Evolutionary conservation across 495 filamentous ascomycete genomes (phyloP).

Genomic region (Penicillium parvum): DNA sequence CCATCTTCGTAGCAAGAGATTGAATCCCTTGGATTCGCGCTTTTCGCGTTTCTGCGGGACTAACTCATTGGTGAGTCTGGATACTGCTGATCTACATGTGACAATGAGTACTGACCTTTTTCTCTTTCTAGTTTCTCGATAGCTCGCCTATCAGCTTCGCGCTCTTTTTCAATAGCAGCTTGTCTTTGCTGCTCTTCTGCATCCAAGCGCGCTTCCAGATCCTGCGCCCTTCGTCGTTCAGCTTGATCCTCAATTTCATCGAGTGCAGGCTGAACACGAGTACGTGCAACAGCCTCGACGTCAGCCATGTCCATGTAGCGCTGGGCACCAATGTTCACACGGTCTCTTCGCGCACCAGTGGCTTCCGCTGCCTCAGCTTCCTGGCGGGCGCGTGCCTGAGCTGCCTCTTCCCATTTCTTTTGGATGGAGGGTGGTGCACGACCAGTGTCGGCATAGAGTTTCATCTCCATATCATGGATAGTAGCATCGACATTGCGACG

Average conservation of each 20-base stretch:
- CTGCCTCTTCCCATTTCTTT: slow-evolving; percentile 76
- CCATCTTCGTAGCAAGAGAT: slow-evolving; percentile 27
- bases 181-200: slow-evolving; percentile 45
- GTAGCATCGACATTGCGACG: slow-evolving; percentile 77
- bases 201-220: slow-evolving; percentile 54
- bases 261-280: slow-evolving; percentile 81
- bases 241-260: slow-evolving; percentile 80
- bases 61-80: too few species aligned
- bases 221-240: slow-evolving; percentile 59
- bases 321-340: slow-evolving; percentile 76
- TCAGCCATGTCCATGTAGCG: slow-evolving; percentile 74
- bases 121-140: slow-evolving; percentile 43
- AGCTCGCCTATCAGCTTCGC: slow-evolving; percentile 49
- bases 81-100: too few species aligned
- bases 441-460: slow-evolving; percentile 70
- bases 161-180: slow-evolving; percentile 45
- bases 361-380: slow-evolving; percentile 61
- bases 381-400: slow-evolving; percentile 56
- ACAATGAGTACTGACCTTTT: slow-evolving; percentile 46
- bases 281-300: slow-evolving; percentile 74
- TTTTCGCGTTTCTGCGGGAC: slow-evolving; percentile 50
- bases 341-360: slow-evolving; percentile 51
- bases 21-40: slow-evolving; percentile 23
- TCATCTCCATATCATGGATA: slow-evolving; percentile 74
- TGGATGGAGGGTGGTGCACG: slow-evolving; percentile 64